phyloP scores from a whole-genome alignment of 257 asterid species.

The Nemophila menziesii region DNA sequence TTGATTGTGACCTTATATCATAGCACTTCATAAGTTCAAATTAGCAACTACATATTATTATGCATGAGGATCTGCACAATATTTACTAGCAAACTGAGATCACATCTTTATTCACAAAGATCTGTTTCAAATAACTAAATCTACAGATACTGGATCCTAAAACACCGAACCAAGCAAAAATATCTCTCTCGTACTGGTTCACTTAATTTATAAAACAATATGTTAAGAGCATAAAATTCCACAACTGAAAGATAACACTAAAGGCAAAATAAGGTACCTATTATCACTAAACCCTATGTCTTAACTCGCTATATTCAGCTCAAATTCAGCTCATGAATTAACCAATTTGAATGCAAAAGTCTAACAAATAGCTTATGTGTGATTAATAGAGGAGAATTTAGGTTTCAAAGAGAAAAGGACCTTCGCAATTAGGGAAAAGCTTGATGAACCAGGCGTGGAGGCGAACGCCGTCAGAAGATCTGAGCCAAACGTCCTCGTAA shows the following conservation, averaged over 20 bases:
- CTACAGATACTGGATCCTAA: not conserved
- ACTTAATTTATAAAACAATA: no score
- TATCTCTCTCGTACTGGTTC: not conserved
- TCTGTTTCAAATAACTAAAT: not conserved
- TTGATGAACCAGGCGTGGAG: constrained; percentile 98
- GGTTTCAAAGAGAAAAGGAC: constrained; percentile 15
- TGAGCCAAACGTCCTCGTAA: constrained; percentile 94
- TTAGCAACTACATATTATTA: not conserved
- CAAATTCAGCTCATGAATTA: not conserved
- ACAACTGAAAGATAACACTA: not conserved
- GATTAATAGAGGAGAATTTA: not conserved
- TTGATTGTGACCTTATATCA: not conserved
- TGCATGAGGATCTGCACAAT: not conserved
- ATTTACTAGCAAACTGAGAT: not conserved
- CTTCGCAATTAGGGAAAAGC: constrained; percentile 62
- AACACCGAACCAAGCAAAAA: not conserved
- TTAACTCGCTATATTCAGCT: not conserved
- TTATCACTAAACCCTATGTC: no score
- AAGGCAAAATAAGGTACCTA: not conserved
- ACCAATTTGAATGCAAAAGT: not conserved
- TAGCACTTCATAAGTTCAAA: not conserved
- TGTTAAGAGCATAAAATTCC: no score
- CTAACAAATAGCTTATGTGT: no score
- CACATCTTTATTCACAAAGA: not conserved
- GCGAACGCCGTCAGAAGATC: constrained; percentile 91